Conservation (phyloP, 2,329 filamentous ascomycete species). For the Pseudogymnoascus verrucosus region DNA sequence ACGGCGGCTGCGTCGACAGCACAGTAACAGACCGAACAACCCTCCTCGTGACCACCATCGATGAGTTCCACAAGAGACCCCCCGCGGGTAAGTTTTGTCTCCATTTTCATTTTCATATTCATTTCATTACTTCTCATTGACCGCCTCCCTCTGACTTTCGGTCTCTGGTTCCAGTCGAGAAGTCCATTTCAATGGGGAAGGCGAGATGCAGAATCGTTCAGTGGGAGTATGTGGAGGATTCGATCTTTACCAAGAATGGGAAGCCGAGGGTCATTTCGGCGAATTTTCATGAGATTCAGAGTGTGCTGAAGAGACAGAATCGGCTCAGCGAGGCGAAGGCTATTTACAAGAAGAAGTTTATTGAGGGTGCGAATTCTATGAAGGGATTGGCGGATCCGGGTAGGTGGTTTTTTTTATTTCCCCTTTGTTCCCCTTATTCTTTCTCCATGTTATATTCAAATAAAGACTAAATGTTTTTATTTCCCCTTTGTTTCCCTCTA, state of each 20-base stretch:
- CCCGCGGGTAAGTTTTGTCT: slow-evolving; percentile 17
- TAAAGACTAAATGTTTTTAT: neutral
- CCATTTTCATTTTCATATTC: neutral
- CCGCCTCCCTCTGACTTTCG: neutral
- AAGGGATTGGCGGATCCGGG: slow-evolving; percentile 42
- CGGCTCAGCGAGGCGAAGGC: slow-evolving; percentile 34
- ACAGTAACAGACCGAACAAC: slow-evolving; percentile 51
- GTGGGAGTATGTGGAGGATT: slow-evolving; percentile 8
- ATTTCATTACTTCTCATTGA: neutral
- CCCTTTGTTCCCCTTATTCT: too few relatives aligned
- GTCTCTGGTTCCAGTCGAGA: neutral
- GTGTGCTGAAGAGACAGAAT: slow-evolving; percentile 17
- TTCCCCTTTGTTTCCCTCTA: too few relatives aligned
- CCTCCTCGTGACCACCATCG: slow-evolving; percentile 61
- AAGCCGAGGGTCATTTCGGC: slow-evolving; percentile 21
- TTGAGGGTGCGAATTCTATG: slow-evolving; percentile 27
- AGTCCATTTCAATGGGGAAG: neutral
- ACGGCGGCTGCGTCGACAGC: slow-evolving; percentile 50
- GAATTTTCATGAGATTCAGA: slow-evolving; percentile 19
- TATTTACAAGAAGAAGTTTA: slow-evolving; percentile 27
- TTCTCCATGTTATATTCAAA: neutral
- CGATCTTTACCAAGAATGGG: slow-evolving; percentile 14
- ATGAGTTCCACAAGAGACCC: slow-evolving; percentile 44
- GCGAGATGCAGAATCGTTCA: neutral
- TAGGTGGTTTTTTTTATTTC: slow-evolving; percentile 28